Evolutionary conservation across 257 asterid genomes (phyloP), one percentile per base, ranked within the genome.

Genomic region (Przewalskia tangutica): DNA sequence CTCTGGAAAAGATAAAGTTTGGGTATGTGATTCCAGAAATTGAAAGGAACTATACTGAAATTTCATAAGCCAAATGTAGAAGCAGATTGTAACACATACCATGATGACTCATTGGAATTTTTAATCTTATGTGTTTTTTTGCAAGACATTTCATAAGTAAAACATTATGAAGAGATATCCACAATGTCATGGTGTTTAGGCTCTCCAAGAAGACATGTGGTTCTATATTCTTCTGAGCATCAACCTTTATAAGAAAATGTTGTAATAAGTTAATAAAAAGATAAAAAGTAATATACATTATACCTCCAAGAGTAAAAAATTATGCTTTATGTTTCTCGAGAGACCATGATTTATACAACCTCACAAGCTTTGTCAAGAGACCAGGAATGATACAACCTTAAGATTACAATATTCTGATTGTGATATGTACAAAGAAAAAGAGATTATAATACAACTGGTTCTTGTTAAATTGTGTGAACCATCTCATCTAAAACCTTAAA

Each of bases 171-270:
- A 42, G 9, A 40, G 53, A 17, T 68, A 44, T 44, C 40, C 40
- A 71, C 40, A 20, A 1, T 46, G 78, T 46, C 78, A 46, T 11
- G 78, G 42, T 44, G 78, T 20, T 71, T 71, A 10, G 58, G 58
- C 78, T 71, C 38, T 71, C 78, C 56, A 44, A 71, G 58, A 71
- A 68, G 77, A 34, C 77, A 68, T 70, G 10, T 70, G 56, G 56
- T 70, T 70, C n/a, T 27, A 12, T 71, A 46, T 46, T 71, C 32
- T 71, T 12, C 59, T 20, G 18, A 27, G 32, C 32, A 27, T 27
- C 32, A 27, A 27, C 10, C 59, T 12, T 71, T 20, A 46, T 42
- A 70, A 5, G 42, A 27, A 11, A 51, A 71, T 18, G 79, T 71
- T 8, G 53, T 38, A 17, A 8, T 38, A 67, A 14, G 38, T 67